phyloP scores from a whole-genome alignment of 192 early-diverging fungal species.

The Rhizophagus clarus region DNA sequence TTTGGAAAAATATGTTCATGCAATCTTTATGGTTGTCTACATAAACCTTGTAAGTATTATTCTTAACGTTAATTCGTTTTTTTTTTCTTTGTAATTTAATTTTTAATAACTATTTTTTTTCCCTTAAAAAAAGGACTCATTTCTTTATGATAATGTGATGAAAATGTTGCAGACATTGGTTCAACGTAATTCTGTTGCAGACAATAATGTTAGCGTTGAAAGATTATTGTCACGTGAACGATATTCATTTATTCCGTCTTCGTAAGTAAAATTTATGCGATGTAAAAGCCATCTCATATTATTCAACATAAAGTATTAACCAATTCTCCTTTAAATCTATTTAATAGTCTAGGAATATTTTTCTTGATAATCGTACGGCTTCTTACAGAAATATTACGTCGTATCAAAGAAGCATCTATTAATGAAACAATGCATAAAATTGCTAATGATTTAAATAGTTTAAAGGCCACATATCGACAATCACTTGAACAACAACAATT shows the following conservation, averaged over 20 bases:
- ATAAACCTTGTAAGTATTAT: too few relatives aligned
- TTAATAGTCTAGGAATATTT: conserved; percentile 6
- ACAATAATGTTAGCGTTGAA: background rate
- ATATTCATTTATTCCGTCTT: too few relatives aligned
- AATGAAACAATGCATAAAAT: conserved; percentile 8
- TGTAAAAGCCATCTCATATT: too few relatives aligned
- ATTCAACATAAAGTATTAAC: too few relatives aligned
- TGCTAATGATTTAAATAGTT: background rate
- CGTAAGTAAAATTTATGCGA: too few relatives aligned
- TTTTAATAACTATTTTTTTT: too few relatives aligned
- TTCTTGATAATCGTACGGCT: conserved; percentile 40
- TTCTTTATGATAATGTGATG: background rate
- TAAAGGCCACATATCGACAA: too few relatives aligned
- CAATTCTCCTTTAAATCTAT: too few relatives aligned
- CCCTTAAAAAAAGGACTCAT: background rate
- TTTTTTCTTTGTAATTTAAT: too few relatives aligned
- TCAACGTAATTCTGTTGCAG: background rate
- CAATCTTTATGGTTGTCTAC: too few relatives aligned
- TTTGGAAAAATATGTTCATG: conserved; percentile 35
- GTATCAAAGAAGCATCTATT: conserved; percentile 36
- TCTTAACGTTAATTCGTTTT: too few relatives aligned
- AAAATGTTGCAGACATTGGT: conserved; percentile 3
- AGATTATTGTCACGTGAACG: background rate
- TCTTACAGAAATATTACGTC: conserved; percentile 40
- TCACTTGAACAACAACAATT: conserved; percentile 12